Conservation (phyloP, 2,329 filamentous ascomycete genomes). For the Trichoderma sp. region DNA sequence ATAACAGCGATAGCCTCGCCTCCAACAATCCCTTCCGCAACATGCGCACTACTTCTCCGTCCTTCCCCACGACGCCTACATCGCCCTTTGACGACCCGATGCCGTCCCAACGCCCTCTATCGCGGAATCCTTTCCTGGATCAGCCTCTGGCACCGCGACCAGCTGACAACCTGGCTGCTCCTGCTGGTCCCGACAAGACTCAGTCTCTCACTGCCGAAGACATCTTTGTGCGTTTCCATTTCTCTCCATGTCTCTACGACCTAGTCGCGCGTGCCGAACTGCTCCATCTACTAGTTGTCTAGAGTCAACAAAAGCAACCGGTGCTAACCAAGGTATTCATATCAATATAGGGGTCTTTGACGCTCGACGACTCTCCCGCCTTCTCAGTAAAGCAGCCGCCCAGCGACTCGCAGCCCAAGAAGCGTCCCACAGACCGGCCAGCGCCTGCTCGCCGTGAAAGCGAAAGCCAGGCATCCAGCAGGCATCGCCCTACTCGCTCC, state of each 20-base stretch:
- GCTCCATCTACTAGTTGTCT: background rate
- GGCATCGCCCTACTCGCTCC: slow-evolving; percentile 65
- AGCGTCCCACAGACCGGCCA: slow-evolving; percentile 38
- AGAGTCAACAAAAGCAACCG: background rate
- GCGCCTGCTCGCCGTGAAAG: slow-evolving; percentile 30
- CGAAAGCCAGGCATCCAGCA: slow-evolving; percentile 52
- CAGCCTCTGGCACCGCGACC: slow-evolving; percentile 46
- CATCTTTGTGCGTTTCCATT: slow-evolving; percentile 69
- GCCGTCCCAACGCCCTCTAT: slow-evolving; percentile 59
- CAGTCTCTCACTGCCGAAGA: slow-evolving; percentile 63
- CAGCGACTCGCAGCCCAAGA: slow-evolving; percentile 41
- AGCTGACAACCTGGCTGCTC: slow-evolving; percentile 53
- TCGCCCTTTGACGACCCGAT: slow-evolving; percentile 62
- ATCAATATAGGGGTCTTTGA: slow-evolving; percentile 63
- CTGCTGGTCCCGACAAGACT: slow-evolving; percentile 41
- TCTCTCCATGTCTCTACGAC: slow-evolving; percentile 5
- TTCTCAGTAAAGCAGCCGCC: slow-evolving; percentile 39
- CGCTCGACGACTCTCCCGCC: slow-evolving; percentile 59
- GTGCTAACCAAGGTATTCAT: slow-evolving; percentile 27
- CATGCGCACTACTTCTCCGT: slow-evolving; percentile 62
- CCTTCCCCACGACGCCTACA: slow-evolving; percentile 44
- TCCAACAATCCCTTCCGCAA: slow-evolving; percentile 85
- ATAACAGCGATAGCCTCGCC: slow-evolving; percentile 50
- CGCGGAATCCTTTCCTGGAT: slow-evolving; percentile 76
- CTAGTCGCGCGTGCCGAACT: background rate